Conservation (phyloP, 495 filamentous ascomycete genomes). For the Niebla homalea region DNA sequence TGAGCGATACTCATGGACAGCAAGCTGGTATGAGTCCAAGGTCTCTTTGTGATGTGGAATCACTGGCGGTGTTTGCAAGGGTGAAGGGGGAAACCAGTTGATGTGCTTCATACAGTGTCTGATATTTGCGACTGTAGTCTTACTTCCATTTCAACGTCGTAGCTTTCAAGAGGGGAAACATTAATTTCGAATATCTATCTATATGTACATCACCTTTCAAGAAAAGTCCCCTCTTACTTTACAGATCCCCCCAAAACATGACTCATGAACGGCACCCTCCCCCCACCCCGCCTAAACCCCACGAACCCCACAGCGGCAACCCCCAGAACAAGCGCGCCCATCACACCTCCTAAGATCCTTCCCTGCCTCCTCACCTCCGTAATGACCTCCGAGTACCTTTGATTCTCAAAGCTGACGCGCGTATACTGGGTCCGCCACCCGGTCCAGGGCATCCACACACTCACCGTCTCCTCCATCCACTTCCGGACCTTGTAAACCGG, state of each 20-base stretch:
- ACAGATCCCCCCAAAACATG: background rate
- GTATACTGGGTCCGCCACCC: slow-evolving; percentile 90
- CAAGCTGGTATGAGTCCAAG: no score
- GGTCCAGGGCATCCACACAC: slow-evolving; percentile 55
- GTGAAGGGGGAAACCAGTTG: no score
- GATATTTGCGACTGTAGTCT: no score
- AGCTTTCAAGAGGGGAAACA: no score
- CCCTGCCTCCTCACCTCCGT: slow-evolving; percentile 55
- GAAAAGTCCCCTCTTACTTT: background rate
- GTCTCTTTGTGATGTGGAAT: no score
- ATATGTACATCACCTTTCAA: no score
- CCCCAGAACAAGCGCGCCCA: slow-evolving; percentile 20
- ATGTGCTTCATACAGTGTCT: no score
- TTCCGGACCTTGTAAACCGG: slow-evolving; percentile 68
- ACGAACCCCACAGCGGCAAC: slow-evolving; percentile 16
- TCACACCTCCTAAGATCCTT: slow-evolving; percentile 34
- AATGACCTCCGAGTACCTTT: slow-evolving; percentile 76
- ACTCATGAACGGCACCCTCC: background rate
- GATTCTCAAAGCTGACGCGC: slow-evolving; percentile 84
- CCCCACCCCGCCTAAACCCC: background rate
- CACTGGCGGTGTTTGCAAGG: no score
- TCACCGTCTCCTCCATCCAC: slow-evolving; percentile 69
- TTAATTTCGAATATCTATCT: no score
- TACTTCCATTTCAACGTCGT: no score
- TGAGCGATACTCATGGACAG: background rate